These are phyloP conservation scores for Cryptosporidium viatorum DNA, from an alignment of 169 alveolate genomes.

Conservation along the genomic window DNA sequence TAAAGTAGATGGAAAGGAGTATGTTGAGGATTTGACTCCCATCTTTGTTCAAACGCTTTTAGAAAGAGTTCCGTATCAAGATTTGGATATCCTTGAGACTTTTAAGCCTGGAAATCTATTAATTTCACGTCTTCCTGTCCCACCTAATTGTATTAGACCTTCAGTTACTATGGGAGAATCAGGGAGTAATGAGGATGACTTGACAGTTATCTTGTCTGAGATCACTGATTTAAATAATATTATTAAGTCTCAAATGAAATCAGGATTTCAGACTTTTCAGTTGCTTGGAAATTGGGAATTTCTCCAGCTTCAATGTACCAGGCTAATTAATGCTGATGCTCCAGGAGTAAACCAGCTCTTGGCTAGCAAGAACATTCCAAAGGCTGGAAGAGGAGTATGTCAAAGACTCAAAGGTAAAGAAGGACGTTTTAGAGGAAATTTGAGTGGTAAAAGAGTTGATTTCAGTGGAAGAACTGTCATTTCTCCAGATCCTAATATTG, in stretches of 20 bases:
- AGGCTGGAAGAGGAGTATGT: slow-evolving; percentile 82
- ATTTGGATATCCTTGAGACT: slow-evolving; percentile 91
- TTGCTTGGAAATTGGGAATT: slow-evolving; percentile 89
- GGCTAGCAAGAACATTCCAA: slow-evolving; percentile 81
- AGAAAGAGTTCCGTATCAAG: slow-evolving; percentile 90
- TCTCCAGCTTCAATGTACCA: slow-evolving; percentile 89
- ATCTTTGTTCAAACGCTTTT: slow-evolving; percentile 89
- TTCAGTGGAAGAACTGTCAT: slow-evolving; percentile 99
- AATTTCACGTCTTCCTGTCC: slow-evolving; percentile 92
- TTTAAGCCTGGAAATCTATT: slow-evolving; percentile 93
- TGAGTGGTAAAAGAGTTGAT: slow-evolving; percentile 99
- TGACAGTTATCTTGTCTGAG: slow-evolving; percentile 92
- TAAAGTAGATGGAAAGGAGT: slow-evolving; percentile 79
- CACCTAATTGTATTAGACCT: slow-evolving; percentile 98
- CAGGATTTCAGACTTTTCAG: slow-evolving; percentile 87
- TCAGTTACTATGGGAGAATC: slow-evolving; percentile 92
- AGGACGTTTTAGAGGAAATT: slow-evolving; percentile 98
- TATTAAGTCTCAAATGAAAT: slow-evolving; percentile 86
- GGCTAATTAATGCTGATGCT: slow-evolving; percentile 93
- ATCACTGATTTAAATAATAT: slow-evolving; percentile 87
- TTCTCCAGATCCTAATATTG: slow-evolving; percentile 99
- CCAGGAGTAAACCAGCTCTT: slow-evolving; percentile 91
- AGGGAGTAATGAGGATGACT: slow-evolving; percentile 94
- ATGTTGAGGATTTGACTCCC: slow-evolving; percentile 92
- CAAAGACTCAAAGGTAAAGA: slow-evolving; percentile 94